Percentiles rank a stretch among this genome's conserved stretches.
Conservation (phyloP, 2,329 filamentous ascomycete genomes). For the Grosmannia clavigera region DNA sequence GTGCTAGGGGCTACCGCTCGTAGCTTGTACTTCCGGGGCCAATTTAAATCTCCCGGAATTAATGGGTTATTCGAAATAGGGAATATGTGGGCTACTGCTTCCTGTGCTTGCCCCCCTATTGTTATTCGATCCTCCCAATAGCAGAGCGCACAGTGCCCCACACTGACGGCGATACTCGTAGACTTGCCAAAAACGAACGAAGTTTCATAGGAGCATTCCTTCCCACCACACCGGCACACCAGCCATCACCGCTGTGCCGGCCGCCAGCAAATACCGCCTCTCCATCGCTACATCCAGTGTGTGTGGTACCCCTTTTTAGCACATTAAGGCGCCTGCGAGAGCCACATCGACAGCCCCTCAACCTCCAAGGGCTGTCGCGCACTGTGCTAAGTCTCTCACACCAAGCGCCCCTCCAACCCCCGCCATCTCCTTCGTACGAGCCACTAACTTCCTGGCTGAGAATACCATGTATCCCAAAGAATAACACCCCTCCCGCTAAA, state of each 20-base stretch:
- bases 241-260: neutral
- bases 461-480: neutral
- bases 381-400: neutral
- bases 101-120: constrained; percentile 1
- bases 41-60: constrained; percentile 14
- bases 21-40: constrained; percentile 10
- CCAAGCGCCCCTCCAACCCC: constrained; percentile 7
- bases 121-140: neutral
- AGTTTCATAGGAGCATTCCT: neutral
- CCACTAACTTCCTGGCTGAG: neutral
- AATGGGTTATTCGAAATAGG: constrained; percentile 8
- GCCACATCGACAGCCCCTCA: neutral
- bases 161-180: neutral
- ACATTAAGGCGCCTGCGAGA: neutral
- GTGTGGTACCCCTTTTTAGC: neutral
- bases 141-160: constrained; percentile 3
- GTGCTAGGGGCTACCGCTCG: neutral
- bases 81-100: constrained; percentile 6
- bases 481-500: constrained; percentile 13
- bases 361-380: neutral
- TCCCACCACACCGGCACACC: neutral
- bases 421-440: constrained; percentile 13
- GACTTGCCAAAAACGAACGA: neutral
- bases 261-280: neutral
- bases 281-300: neutral